Evolutionary conservation across 495 filamentous ascomycete genomes (phyloP).

Genomic region (Daldinia loculata): DNA sequence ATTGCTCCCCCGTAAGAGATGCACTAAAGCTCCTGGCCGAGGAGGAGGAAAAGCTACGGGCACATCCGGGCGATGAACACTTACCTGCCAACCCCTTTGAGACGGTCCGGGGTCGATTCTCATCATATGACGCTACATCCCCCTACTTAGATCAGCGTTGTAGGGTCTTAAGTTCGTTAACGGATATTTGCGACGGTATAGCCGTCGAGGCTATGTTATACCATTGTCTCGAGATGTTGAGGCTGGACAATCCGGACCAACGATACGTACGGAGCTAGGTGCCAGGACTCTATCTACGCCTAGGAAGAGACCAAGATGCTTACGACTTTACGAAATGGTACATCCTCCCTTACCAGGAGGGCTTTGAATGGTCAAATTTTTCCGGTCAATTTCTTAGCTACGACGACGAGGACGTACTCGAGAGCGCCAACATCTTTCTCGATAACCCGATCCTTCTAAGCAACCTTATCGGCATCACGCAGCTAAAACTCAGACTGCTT

Average conservation of each 20-base stretch:
- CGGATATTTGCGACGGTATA: neutral
- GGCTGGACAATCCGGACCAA: neutral
- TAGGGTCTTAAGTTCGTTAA: neutral
- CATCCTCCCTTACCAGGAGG: neutral
- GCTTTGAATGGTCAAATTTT: neutral
- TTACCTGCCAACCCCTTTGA: neutral
- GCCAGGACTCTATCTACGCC: slow-evolving; percentile 54
- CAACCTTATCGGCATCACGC: slow-evolving; percentile 1
- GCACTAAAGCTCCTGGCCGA: neutral
- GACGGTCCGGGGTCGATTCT: neutral
- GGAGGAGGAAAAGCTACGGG: neutral
- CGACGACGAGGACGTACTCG: slow-evolving; percentile 21
- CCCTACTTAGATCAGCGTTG: neutral
- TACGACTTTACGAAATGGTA: slow-evolving; percentile 65
- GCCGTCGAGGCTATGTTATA: neutral
- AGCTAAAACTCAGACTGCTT: slow-evolving; percentile 17
- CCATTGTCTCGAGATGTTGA: neutral
- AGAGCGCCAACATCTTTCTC: neutral
- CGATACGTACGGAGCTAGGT: slow-evolving; percentile 47
- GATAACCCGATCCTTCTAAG: neutral
- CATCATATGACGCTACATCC: neutral
- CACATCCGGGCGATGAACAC: neutral
- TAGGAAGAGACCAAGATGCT: slow-evolving; percentile 60
- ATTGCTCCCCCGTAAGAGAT: neutral
- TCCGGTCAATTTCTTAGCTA: neutral